Evolutionary conservation across 176 grass and related monocot species (phyloP), one percentile per base, ranked within the genome.

Genomic region (Zoysia japonica): DNA sequence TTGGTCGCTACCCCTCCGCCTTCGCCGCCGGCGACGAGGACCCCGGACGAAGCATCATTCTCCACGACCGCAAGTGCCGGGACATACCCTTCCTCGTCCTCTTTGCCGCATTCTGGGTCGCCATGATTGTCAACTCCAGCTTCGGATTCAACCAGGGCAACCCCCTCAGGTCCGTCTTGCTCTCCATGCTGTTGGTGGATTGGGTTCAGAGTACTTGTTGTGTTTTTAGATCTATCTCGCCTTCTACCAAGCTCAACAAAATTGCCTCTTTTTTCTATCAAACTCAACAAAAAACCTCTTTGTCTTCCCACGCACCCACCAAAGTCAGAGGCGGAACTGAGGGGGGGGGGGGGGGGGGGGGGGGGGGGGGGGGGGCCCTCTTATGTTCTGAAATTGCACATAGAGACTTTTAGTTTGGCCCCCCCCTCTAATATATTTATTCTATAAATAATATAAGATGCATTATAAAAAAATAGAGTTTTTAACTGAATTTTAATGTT

Each of bases 101-200:
- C 69, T 94, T 97, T 71, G 85, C 87, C 12, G 82, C 94, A 36
- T 97, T 94, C 87, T 97, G 91, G 91, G 85, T 94, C 47, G 87
- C 94, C 60, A 94, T 89, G 89, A 80, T 97, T 75, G 87, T 94
- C 36, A 97, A 97, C 80, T 97, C 94, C 74, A 97, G 94, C 91
- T 97, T 97, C 70, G 94, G 89, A 12, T 97, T 97, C 87, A 97
- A 97, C 89, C 80, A 92, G 80, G 94, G 94, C 50, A 90, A 83
- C 74, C 94, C 94, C 5, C 87, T 90, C 65, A 93, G 94, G 94
- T 97, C 60, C 35, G 46, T 43, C 41, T 65, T 59, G 1, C 3
- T n/a, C 41, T 20, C 47, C 17, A 7, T 9, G 63, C 56, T 82
- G 42, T 76, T 63, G 68, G 85, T 45, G 63, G 17, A 15, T 55